Evolutionary conservation across 139 green algal species (phyloP).

Genomic region (Nannochloris sp.): DNA sequence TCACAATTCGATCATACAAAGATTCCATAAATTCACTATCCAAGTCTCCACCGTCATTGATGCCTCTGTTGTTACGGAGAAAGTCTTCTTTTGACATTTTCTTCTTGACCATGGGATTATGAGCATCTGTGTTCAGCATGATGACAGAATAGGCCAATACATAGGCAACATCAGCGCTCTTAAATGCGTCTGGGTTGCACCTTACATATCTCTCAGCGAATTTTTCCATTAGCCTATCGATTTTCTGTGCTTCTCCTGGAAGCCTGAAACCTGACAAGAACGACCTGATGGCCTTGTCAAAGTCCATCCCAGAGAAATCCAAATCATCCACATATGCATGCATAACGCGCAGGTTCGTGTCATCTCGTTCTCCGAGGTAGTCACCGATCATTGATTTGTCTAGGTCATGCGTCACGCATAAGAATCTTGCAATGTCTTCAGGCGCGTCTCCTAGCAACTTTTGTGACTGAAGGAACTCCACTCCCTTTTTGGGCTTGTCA

Average conservation of each 20-base stretch:
- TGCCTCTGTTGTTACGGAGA: slow-evolving; percentile 95
- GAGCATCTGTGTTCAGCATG: slow-evolving; percentile 99
- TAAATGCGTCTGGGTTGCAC: slow-evolving; percentile 88
- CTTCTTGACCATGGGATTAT: slow-evolving; percentile 84
- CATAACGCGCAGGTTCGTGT: slow-evolving; percentile 89
- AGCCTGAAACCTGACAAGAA: slow-evolving; percentile 72
- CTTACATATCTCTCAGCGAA: slow-evolving; percentile 85
- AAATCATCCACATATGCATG: slow-evolving; percentile 92
- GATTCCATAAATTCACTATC: slow-evolving; percentile 67
- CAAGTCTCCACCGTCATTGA: slow-evolving; percentile 92
- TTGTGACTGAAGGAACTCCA: slow-evolving; percentile 66
- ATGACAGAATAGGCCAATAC: slow-evolving; percentile 98
- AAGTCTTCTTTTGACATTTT: slow-evolving; percentile 75
- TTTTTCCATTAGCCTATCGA: slow-evolving; percentile 89
- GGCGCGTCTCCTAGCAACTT: slow-evolving; percentile 66
- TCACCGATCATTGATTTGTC: slow-evolving; percentile 93
- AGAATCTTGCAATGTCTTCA: slow-evolving; percentile 51
- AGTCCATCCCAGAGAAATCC: slow-evolving; percentile 75
- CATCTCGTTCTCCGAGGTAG: slow-evolving; percentile 93
- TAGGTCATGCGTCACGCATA: slow-evolving; percentile 53
- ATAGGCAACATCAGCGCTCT: slow-evolving; percentile 91
- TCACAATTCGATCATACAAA: slow-evolving; percentile 92
- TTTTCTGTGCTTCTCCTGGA: slow-evolving; percentile 80
- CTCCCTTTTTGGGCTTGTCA: slow-evolving; percentile 91
- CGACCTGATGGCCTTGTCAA: slow-evolving; percentile 84